Base-by-base conservation (phyloP, 2,329 filamentous ascomycete genomes). In the Penicillium concentricum region DNA sequence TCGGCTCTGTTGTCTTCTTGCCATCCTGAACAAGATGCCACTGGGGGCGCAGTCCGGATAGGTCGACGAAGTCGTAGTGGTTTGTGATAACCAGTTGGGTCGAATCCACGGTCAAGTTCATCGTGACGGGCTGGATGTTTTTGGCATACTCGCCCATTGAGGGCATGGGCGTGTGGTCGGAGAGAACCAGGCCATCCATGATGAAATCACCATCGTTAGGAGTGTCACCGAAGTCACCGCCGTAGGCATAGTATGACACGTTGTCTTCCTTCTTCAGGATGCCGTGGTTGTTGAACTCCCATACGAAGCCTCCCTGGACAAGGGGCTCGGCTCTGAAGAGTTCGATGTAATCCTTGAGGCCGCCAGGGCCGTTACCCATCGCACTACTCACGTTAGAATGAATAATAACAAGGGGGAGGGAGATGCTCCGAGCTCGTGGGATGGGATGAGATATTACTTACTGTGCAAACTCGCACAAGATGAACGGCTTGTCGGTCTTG, bases 341-440 rank as follows among this genome's bases (percentile, higher is more conserved):
- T 38, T 85, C 78, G 45, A 87, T 78, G 58, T 91, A 91, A 59
- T 90, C 87, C 59, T 87, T 81, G 12, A 91, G 77, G 35, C 82
- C 83, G 1, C 88, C 88, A 0, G 88, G 88, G 0, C 87, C 88
- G 64, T 90, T 91, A 5, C 88, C 88, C 87, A 91, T 32, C 4
- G 30, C 10, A 32, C 39, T 43, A 28, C 18, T 7, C 20, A 24
- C 30, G 28, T 51, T 5, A 51, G 48, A 51, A 20, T 15, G 5
- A 26, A 18, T n/a, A 7, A 32, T 12, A 32, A 32, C 4, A 32
- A 32, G 30, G 2, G 30, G 30, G 30, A 13, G 10, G 12, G 30
- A 32, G 30, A 32, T 32, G 12, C 30, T 12, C 30, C 7, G 4
- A 32, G 30, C 30, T 32, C 10, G 30, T 13, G 30, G 30, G 30